Base-by-base conservation (phyloP, 1,284 basidiomycete species). In the Leucoagaricus sp. region DNA sequence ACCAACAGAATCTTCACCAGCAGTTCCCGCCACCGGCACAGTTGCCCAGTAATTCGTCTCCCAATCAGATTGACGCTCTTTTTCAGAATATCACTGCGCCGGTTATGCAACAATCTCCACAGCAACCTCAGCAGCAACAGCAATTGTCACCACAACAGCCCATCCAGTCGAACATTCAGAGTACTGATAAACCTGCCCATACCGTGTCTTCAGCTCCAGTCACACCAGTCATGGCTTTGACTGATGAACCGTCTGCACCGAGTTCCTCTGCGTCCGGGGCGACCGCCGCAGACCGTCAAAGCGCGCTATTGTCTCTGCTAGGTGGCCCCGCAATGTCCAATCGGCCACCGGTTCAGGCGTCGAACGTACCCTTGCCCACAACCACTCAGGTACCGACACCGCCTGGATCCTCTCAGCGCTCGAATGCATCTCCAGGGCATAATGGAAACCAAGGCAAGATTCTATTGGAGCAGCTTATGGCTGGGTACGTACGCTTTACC, bases 391-490 rank as follows among this genome's bases (percentile, higher is more conserved):
- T 86, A 45, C 84, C 87, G 23, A 85, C 86, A 1, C 87, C 87
- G 33, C 86, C 89, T 34, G 78, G 80, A 2, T 83, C 87, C 3
- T 81, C 84, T 0, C 81, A 83, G 64, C 74, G 85, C 67, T 75
- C 81, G 12, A 80, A 76, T 46, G 75, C 80, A 50, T 82, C 81
- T 25, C 80, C 83, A 9, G 73, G 79, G 55, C 78, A 74, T 61
- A 84, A 77, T 60, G 86, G 89, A 61, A 72, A 81, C 1, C 87
- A 89, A 50, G 55, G 55, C 48, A 89, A 91, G 72, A 76, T 85
- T 58, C 69, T 92, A 62, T 72, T 92, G 57, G 90, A 92, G 63
- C 87, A 91, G 67, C 75, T 92, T 59, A 89, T 92, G 85, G 78
- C 84, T 58, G 85, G 87, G 89, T 91, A 67, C 75, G 86, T 51